Evolutionary conservation across 768 basidiomycete species (phyloP).

Genomic region (Coprinopsis cinerea): DNA sequence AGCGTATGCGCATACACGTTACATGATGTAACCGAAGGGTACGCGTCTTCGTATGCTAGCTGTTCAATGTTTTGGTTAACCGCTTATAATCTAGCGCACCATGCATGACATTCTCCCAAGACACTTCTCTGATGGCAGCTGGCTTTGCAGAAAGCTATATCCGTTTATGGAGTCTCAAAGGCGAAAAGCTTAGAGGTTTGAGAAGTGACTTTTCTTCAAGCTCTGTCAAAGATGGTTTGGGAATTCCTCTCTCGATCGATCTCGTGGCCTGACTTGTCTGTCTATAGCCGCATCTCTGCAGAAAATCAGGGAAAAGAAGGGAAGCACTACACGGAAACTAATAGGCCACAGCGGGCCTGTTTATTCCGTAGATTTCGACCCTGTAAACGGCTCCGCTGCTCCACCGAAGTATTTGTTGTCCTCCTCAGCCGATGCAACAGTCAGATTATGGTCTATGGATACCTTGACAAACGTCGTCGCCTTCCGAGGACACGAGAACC

Average conservation of each 20-base stretch:
- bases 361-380: conserved; percentile 92
- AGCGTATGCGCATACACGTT: conserved; percentile 95
- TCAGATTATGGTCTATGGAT: conserved; percentile 92
- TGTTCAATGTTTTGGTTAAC: conserved; percentile 8
- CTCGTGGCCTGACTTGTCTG: background rate
- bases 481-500: conserved; percentile 94
- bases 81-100: conserved; percentile 50
- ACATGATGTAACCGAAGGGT: conserved; percentile 96
- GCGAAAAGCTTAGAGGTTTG: conserved; percentile 75
- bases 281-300: conserved; percentile 49
- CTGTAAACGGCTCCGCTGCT: conserved; percentile 77
- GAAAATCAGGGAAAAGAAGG: conserved; percentile 75
- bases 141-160: conserved; percentile 97
- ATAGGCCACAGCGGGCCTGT: conserved; percentile 97
- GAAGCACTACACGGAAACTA: conserved; percentile 84
- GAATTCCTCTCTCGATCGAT: background rate
- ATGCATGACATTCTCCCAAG: conserved; percentile 83
- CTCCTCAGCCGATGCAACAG: conserved; percentile 86
- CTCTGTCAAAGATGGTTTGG: conserved; percentile 61
- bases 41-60: conserved; percentile 19
- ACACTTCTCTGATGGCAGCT: conserved; percentile 88
- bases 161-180: conserved; percentile 90
- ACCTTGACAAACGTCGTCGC: conserved; percentile 91
- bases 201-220: conserved; percentile 69
- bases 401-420: conserved; percentile 88